These are phyloP conservation scores for Yamadazyma taylorii DNA, from an alignment of 1,139 yeast genomes.

Conservation along the genomic window DNA sequence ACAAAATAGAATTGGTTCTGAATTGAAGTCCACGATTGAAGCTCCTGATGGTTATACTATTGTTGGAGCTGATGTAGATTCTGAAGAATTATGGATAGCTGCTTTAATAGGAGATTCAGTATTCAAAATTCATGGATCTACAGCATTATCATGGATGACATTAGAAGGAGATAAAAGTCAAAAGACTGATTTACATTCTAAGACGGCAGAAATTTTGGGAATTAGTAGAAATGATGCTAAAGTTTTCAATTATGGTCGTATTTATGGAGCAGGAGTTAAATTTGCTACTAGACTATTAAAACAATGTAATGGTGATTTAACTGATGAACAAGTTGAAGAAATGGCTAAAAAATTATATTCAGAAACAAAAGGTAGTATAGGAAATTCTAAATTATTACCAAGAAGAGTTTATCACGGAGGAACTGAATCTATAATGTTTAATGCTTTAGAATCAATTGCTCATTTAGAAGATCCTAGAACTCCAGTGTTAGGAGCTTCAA, in stretches of 20 bases:
- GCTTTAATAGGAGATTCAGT: slow-evolving; percentile 90
- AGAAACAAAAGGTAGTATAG: slow-evolving; percentile 74
- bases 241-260: slow-evolving; percentile 93
- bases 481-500: slow-evolving; percentile 91
- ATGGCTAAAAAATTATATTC: slow-evolving; percentile 71
- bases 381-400: slow-evolving; percentile 25
- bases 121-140: slow-evolving; percentile 88
- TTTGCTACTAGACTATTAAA: slow-evolving; percentile 82
- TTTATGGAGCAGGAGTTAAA: slow-evolving; percentile 94
- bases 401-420: slow-evolving; percentile 79
- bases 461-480: slow-evolving; percentile 81
- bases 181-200: slow-evolving; percentile 93
- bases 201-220: slow-evolving; percentile 86
- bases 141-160: slow-evolving; percentile 99
- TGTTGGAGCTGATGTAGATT: slow-evolving; percentile 98
- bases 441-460: slow-evolving; percentile 84
- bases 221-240: slow-evolving; percentile 92
- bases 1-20: slow-evolving; percentile 83
- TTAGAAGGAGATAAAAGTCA: slow-evolving; percentile 90
- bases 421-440: slow-evolving; percentile 88
- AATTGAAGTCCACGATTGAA: slow-evolving; percentile 77
- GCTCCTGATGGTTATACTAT: slow-evolving; percentile 91
- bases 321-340: slow-evolving; percentile 67
- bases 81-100: slow-evolving; percentile 98
- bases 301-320: slow-evolving; percentile 71